Conservation (phyloP, 352 stramenopile species). For the Phytopythium boreale region DNA sequence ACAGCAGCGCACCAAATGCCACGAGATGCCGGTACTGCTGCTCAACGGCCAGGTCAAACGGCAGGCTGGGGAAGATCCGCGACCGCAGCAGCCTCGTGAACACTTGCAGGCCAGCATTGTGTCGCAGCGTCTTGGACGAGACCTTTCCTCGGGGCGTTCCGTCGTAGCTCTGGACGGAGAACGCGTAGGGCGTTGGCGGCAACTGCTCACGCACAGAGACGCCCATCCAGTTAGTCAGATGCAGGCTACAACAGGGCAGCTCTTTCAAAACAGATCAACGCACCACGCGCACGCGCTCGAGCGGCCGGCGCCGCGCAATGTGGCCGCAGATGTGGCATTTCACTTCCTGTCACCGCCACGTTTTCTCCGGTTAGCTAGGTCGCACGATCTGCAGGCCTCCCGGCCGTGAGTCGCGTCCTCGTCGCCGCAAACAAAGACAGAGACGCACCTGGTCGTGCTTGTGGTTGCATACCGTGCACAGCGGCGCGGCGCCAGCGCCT, state of each 20-base stretch:
- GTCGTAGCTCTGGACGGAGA: conserved; percentile 52
- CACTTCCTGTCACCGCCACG: not conserved
- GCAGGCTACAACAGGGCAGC: not conserved
- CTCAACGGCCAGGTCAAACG: conserved; percentile 32
- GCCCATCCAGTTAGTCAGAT: not conserved
- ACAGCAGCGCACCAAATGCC: conserved; percentile 46
- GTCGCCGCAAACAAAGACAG: not conserved
- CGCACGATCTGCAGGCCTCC: not conserved
- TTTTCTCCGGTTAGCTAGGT: not conserved
- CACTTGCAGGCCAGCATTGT: conserved; percentile 38
- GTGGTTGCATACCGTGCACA: conserved; percentile 54
- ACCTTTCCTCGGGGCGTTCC: conserved; percentile 24
- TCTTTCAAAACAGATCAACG: not conserved
- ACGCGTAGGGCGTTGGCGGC: conserved; percentile 32
- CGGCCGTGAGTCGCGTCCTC: not conserved
- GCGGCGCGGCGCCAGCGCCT: conserved; percentile 7
- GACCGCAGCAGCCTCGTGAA: conserved; percentile 51
- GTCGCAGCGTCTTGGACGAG: conserved; percentile 9
- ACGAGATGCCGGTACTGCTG: conserved; percentile 47
- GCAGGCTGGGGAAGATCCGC: conserved; percentile 36
- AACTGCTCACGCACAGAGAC: conserved; percentile 18
- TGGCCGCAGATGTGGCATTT: conserved; percentile 8
- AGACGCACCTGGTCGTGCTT: conserved; percentile 32
- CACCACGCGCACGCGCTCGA: conserved; percentile 5
- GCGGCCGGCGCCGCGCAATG: conserved; percentile 4